phyloP scores from a whole-genome alignment of 2,329 filamentous ascomycete species.

The Didymella pinodella region DNA sequence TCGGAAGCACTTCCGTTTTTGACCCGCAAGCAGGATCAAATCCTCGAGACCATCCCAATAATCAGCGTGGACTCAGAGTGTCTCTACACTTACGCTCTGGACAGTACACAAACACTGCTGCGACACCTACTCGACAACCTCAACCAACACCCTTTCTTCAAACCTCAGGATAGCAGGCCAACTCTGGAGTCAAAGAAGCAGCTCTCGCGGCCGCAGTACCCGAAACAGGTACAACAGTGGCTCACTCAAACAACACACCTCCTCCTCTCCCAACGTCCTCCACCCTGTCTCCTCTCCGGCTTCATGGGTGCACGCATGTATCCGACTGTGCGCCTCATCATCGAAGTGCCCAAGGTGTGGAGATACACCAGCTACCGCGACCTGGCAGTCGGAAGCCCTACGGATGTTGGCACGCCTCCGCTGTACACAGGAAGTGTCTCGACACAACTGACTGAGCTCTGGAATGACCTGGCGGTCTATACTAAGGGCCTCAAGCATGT shows the following conservation, averaged over 20 bases:
- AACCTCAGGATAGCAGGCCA: too few species aligned
- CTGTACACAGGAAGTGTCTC: constrained; percentile 6
- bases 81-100: background rate
- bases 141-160: background rate
- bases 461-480: background rate
- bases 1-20: constrained; percentile 11
- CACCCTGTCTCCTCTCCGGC: constrained; percentile 3
- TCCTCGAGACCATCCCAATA: constrained; percentile 3
- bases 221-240: constrained; percentile 4
- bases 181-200: background rate
- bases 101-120: background rate
- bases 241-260: constrained; percentile 7
- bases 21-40: constrained; percentile 1
- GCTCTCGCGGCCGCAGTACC: background rate
- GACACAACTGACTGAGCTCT: constrained; percentile 7
- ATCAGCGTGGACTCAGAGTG: constrained; percentile 5
- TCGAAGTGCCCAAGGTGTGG: constrained; percentile 10
- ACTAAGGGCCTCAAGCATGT: constrained; percentile 2
- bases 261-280: constrained; percentile 12
- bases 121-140: background rate
- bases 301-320: constrained; percentile 12
- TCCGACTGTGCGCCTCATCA: constrained; percentile 9
- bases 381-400: background rate
- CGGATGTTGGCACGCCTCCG: background rate
- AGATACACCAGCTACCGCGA: background rate